Evolutionary conservation across 1,284 basidiomycete species (phyloP), one percentile per base, ranked within the genome.

Genomic region (Schizophyllum amplum): DNA sequence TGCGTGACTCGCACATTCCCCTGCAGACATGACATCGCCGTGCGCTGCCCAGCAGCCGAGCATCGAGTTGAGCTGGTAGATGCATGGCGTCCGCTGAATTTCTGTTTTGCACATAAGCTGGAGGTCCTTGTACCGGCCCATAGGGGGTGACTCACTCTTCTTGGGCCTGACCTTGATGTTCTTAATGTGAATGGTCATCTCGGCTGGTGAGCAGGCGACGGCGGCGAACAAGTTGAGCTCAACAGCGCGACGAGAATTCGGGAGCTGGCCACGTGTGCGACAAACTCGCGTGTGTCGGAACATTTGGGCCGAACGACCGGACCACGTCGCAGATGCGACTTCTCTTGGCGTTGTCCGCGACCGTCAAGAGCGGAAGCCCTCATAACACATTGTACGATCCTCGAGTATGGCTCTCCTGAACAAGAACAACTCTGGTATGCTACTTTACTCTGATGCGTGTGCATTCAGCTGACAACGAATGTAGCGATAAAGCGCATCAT

Each of bases 401-500:
- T n/a, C n/a, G n/a, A 61, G 64, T 22, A 76, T 76, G 71, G 63
- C 74, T 24, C 65, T 76, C 13, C 75, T 91, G 62, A 92, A 92
- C 77, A 91, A 87, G 83, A 92, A 92, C 73, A 92, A 91, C 68
- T 84, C 89, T 51, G 89, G 89, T 88, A 42, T 52, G 78, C 67
- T 20, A 24, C 42, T 24, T 48, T 46, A 15, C 5, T 25, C 23
- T 24, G n/a, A 24, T 52, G 53, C 23, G 52, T 25, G 51, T 55
- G 17, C 47, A 26, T 33, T 22, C 53, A 49, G 22, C 58, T 24
- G 55, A 57, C 57, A 59, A 61, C 51, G 50, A 25, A 20, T 47
- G 7, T 53, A 82, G 92, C 93, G 55, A 90, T 97, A 59, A 97
- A 97, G 76, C 86, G 96, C 51, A 97, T 98, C 63, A 91, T 98